These are phyloP conservation scores for Tephrocybe sp. DNA, from an alignment of 768 basidiomycete species.

Conservation along the genomic window DNA sequence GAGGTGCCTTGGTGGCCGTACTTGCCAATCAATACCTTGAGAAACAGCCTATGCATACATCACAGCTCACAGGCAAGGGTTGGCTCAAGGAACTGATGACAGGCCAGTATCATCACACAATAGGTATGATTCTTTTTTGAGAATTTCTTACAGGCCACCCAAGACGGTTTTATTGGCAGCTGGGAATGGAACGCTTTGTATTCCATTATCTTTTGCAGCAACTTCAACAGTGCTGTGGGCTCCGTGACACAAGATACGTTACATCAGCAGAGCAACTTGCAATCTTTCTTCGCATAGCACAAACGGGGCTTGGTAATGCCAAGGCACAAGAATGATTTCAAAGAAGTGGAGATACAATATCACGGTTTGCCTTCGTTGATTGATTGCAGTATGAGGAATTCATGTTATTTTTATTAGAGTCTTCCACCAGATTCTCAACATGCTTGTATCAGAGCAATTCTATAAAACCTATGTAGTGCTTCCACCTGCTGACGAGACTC, in stretches of 20 bases:
- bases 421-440: slow-evolving; percentile 20
- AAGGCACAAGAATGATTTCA: slow-evolving; percentile 37
- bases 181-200: slow-evolving; percentile 27
- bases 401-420: too few relatives aligned
- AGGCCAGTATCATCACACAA: too few relatives aligned
- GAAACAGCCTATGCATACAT: too few relatives aligned
- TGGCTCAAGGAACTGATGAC: too few relatives aligned
- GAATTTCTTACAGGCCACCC: too few relatives aligned
- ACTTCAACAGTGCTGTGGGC: slow-evolving; percentile 19
- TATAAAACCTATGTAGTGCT: slow-evolving; percentile 6
- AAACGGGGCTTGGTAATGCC: slow-evolving; percentile 25
- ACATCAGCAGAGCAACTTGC: slow-evolving; percentile 35
- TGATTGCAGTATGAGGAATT: too few relatives aligned
- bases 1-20: too few relatives aligned
- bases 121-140: too few relatives aligned
- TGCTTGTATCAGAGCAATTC: slow-evolving; percentile 10
- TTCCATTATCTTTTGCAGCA: slow-evolving; percentile 26
- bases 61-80: too few relatives aligned
- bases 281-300: slow-evolving; percentile 33
- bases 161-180: slow-evolving; percentile 18
- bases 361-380: too few relatives aligned
- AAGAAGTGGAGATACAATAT: slow-evolving; percentile 35
- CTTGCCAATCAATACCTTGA: too few relatives aligned
- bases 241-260: slow-evolving; percentile 23
- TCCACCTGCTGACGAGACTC: slow-evolving; percentile 14